Conservation (phyloP, 2,329 filamentous ascomycete species). For the Fusarium cyanostomum region DNA sequence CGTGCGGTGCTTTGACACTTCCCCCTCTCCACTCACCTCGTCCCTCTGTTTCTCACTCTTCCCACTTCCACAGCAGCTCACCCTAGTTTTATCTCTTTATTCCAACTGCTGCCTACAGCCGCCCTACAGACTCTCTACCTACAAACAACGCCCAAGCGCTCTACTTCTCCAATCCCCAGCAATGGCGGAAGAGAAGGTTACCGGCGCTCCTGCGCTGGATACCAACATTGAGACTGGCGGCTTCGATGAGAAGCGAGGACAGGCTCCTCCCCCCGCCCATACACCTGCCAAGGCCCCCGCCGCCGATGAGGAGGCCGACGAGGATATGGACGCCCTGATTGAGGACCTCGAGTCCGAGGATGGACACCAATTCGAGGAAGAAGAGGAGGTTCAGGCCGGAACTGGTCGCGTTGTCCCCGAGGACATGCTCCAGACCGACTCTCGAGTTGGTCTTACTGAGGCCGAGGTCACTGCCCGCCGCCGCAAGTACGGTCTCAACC, state of each 20-base stretch:
- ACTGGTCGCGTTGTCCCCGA: slow-evolving; percentile 74
- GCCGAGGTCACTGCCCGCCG: slow-evolving; percentile 70
- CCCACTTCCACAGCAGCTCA: slow-evolving; percentile 33
- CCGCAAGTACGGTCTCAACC: slow-evolving; percentile 83
- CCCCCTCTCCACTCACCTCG: slow-evolving; percentile 41
- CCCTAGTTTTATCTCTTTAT: slow-evolving; percentile 25
- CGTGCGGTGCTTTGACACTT: slow-evolving; percentile 59
- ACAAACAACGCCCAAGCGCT: slow-evolving; percentile 30
- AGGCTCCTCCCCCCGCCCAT: slow-evolving; percentile 46
- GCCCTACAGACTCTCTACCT: slow-evolving; percentile 28
- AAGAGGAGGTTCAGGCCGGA: slow-evolving; percentile 55
- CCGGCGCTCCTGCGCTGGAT: slow-evolving; percentile 66
- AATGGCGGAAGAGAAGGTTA: slow-evolving; percentile 66
- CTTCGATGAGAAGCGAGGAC: slow-evolving; percentile 70
- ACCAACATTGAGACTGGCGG: slow-evolving; percentile 71
- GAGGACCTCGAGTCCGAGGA: slow-evolving; percentile 87
- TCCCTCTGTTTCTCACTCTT: slow-evolving; percentile 39
- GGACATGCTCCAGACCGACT: slow-evolving; percentile 81
- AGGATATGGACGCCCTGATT: slow-evolving; percentile 87
- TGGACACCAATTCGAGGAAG: slow-evolving; percentile 73
- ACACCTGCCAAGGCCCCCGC: slow-evolving; percentile 51
- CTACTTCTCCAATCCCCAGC: slow-evolving; percentile 20
- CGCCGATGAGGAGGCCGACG: slow-evolving; percentile 75
- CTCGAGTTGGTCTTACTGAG: slow-evolving; percentile 75
- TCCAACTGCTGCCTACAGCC: slow-evolving; percentile 39